A percentile compares a stretch with the other conserved stretches of the same genome.
Evolutionary conservation across 768 basidiomycete genomes (phyloP).

Genomic region (Termitomyces sp.): DNA sequence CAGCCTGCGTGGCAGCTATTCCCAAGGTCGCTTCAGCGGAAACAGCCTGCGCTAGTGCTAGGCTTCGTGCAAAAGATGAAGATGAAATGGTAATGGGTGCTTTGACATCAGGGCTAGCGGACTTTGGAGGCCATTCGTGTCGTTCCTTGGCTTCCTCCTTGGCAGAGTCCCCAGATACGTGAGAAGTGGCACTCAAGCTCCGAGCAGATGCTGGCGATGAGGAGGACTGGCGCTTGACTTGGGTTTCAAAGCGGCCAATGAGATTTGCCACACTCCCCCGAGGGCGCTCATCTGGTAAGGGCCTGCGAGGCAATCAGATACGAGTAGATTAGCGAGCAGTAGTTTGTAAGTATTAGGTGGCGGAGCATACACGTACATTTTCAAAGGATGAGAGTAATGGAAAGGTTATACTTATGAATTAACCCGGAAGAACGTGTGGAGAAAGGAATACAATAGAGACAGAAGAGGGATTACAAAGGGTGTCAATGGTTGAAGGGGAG

Average conservation of each 20-base stretch:
- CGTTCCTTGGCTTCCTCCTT: conserved; percentile 67
- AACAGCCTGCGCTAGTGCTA: conserved; percentile 21
- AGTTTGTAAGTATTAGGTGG: background rate
- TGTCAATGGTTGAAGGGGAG: conserved; percentile 9
- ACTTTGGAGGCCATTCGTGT: conserved; percentile 73
- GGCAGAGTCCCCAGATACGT: conserved; percentile 55
- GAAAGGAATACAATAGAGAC: conserved; percentile 4
- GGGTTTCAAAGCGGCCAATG: conserved; percentile 84
- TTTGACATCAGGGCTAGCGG: conserved; percentile 27
- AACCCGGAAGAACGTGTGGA: conserved; percentile 1
- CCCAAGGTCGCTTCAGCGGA: conserved; percentile 15
- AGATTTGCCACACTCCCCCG: conserved; percentile 86
- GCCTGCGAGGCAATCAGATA: conserved; percentile 41
- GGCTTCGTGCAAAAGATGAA: conserved; percentile 26
- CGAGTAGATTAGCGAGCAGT: background rate
- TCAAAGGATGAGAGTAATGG: conserved; percentile 11
- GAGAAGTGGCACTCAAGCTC: conserved; percentile 63
- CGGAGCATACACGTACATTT: conserved; percentile 27
- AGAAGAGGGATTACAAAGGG: conserved; percentile 11
- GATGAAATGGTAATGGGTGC: conserved; percentile 31
- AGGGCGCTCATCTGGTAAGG: conserved; percentile 83
- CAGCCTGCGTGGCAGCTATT: conserved; percentile 15
- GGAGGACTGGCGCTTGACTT: conserved; percentile 59
- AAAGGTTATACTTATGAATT: conserved; percentile 4
- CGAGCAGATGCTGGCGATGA: conserved; percentile 40